A percentile compares a stretch with the other conserved stretches of the same genome.
phyloP scores from a whole-genome alignment of 768 basidiomycete genomes.

The Cystobasidium ongulense region DNA sequence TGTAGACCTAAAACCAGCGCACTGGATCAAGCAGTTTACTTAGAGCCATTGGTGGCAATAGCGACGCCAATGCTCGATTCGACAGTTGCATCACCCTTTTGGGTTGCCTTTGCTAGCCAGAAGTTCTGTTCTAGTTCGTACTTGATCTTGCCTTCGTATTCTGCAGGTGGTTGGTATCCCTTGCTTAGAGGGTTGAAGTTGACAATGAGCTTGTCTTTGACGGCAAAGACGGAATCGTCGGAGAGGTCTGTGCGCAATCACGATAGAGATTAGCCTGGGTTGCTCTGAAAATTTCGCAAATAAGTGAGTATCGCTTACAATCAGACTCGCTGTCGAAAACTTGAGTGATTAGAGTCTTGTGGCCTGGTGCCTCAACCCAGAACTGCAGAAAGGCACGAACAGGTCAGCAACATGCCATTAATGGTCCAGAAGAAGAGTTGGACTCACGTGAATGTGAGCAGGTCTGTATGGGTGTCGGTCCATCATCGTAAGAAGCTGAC shows the following conservation, averaged over 20 bases:
- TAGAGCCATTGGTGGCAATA: background rate
- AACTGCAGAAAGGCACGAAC: slow-evolving; percentile 6
- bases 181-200: slow-evolving; percentile 33
- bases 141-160: slow-evolving; percentile 32
- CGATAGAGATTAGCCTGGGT: background rate
- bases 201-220: slow-evolving; percentile 40
- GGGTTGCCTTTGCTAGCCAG: slow-evolving; percentile 5
- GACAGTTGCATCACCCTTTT: background rate
- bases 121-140: slow-evolving; percentile 37
- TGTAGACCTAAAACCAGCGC: background rate
- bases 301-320: slow-evolving; percentile 7
- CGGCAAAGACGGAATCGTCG: slow-evolving; percentile 42
- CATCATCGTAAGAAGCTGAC: slow-evolving; percentile 38
- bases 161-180: slow-evolving; percentile 22
- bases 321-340: slow-evolving; percentile 38
- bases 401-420: background rate
- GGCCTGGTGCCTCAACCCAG: slow-evolving; percentile 34
- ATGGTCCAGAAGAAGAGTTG: too few species aligned
- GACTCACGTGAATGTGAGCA: slow-evolving; percentile 36
- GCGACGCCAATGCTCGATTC: background rate
- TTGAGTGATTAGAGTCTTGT: slow-evolving; percentile 41
- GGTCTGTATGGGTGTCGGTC: slow-evolving; percentile 39
- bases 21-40: background rate
- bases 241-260: slow-evolving; percentile 32
- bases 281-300: background rate